Base-by-base conservation (phyloP, 1,284 basidiomycete genomes). In the Ustilago crameri region DNA sequence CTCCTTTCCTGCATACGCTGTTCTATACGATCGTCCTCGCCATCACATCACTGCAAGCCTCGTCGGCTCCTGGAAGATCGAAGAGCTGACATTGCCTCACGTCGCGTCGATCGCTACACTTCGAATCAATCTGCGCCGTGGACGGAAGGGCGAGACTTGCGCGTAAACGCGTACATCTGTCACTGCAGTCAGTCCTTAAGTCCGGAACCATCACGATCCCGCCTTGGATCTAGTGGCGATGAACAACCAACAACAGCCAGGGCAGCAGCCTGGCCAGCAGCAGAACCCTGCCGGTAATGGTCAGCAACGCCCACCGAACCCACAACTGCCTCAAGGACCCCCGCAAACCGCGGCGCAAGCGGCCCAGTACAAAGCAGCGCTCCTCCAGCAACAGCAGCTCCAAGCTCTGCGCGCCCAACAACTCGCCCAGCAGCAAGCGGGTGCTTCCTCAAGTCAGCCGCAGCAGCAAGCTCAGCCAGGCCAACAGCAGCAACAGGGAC, bases 361-460 rank as follows among this genome's bases (percentile, higher is more conserved):
- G 0, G 68, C 68, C 2, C 63, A 71, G 43, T 72, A 72, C 61
- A 72, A 75, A 27, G 61, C 60, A 2, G 64, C 73, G 14, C 40
- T 72, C 23, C 58, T 67, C 35, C 73, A 75, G 51, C 73, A 75
- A n/a, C 68, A 71, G 54, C 73, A 75, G 45, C 37, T 75, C 9
- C 71, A 71, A 44, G 69, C 67, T 12, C 52, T 71, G 61, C 68
- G 66, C 17, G 68, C 71, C 2, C 63, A 65, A 24, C 56, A 56
- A 18, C 54, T 66, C 8, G 73, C 73, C 2, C 73, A 72, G 27
- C 60, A 64, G 30, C 66, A 65, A 15, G 61, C 51, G 14, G 65
- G 68, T 40, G 46, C 54, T 3, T 53, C 57, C 2, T 37, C 30
- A 2, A 57, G 57, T 26, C 51, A 27, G 27, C 72, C 62, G 38